phyloP scores from a whole-genome alignment of 441 rosid genomes.

The Arabidopsis hybrid region DNA sequence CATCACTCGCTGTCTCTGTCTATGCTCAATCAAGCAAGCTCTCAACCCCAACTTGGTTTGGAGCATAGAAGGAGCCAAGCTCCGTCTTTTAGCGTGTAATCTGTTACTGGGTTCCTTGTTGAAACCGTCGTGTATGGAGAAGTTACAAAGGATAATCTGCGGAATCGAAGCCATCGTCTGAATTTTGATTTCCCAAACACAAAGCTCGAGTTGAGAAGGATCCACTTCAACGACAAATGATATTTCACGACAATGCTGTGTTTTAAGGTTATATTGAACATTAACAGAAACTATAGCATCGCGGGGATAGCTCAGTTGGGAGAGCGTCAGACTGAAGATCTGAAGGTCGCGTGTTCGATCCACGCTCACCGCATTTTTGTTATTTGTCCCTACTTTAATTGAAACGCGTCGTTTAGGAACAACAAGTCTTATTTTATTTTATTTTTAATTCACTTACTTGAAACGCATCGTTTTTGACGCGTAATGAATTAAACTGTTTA shows the following conservation, averaged over 20 bases:
- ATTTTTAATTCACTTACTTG: neutral
- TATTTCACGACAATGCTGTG: neutral
- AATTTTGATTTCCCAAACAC: constrained; percentile 1
- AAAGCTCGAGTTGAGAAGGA: neutral
- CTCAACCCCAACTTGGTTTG: constrained; percentile 45
- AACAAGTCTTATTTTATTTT: no score
- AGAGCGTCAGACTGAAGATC: constrained; percentile 50
- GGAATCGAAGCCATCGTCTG: constrained; percentile 56
- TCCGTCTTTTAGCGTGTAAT: constrained; percentile 36
- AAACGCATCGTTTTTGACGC: constrained; percentile 14
- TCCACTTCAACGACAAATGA: constrained; percentile 9
- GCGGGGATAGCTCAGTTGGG: constrained; percentile 18
- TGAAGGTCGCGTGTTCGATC: constrained; percentile 75
- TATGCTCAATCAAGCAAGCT: constrained; percentile 45
- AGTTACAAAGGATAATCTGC: constrained; percentile 48
- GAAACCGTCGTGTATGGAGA: constrained; percentile 42
- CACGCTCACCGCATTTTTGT: constrained; percentile 67
- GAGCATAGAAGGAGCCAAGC: constrained; percentile 48
- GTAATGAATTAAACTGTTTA: neutral
- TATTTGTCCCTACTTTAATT: neutral
- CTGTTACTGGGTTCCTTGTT: constrained; percentile 43
- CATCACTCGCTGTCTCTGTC: constrained; percentile 45
- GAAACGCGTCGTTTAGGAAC: constrained; percentile 4
- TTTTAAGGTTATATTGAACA: rapidly evolving
- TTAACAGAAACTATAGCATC: rapidly evolving